Evolutionary conservation across 148 eudicot genomes (phyloP), one percentile per base, ranked within the genome.

Genomic region (Fagopyrum homotropicum): DNA sequence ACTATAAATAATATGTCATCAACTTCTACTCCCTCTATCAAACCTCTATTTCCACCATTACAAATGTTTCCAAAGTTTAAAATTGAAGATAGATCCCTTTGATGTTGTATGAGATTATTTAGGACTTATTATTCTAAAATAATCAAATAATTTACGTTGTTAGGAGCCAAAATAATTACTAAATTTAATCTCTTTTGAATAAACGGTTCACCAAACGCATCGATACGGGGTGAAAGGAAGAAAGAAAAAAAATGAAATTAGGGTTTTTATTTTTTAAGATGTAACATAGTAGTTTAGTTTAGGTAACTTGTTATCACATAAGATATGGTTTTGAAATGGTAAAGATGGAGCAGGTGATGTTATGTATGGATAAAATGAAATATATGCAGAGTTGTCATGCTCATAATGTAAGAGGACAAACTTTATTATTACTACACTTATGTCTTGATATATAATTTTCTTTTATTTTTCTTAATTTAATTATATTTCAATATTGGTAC

Each of bases 291-390:
- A 12, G 71, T 35, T 66, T 66, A 40, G 47, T 66, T 66, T 66
- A 66, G 71, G 71, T 66, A 66, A 63, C 15, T 63, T 30, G 69
- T 30, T 63, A 16, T 59, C 11, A 11, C 40, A 9, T 5, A 11
- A 63, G 45, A 63, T 63, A 63, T 63, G 69, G 69, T 35, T 30
- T 35, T 35, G 69, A 63, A 63, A 63, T 35, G 15, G 71, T 66
- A 15, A 43, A 43, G 71, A 14, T 66, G 71, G 71, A 40, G 46
- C 15, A 43, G 71, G 45, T 66, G 71, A 40, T 35, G 47, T 29
- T 66, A 6, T 40, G 17, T 66, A 16, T 66, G 71, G 71, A 66
- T 66, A 66, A 66, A 66, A 49, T 8, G 52, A 7, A 14, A 12
- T 8, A 10, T 12, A 49, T 10, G 12, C 52, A 40, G 45, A 63